These are phyloP conservation scores for Thalassiosira exigua DNA, from an alignment of 352 stramenopile genomes.

Conservation along the genomic window DNA sequence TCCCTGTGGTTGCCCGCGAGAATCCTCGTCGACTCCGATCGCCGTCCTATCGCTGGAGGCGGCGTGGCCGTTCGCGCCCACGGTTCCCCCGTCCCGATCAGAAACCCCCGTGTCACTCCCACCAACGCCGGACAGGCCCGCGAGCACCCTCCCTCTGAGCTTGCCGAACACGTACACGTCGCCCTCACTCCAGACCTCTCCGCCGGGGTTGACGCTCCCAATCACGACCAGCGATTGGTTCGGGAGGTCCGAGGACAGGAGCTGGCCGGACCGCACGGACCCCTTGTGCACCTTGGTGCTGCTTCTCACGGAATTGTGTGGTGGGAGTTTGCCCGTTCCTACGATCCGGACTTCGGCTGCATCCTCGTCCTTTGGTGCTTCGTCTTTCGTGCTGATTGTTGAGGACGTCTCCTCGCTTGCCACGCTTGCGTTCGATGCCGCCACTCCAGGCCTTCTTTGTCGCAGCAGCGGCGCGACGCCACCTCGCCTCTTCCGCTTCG, in stretches of 20 bases:
- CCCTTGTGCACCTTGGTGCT: slow-evolving; percentile 50
- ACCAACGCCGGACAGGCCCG: slow-evolving; percentile 25
- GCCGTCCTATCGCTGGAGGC: too few species aligned
- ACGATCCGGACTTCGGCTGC: slow-evolving; percentile 1
- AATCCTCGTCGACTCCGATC: too few species aligned
- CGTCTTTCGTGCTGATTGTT: too few species aligned
- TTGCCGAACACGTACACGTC: slow-evolving; percentile 61
- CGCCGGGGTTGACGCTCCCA: slow-evolving; percentile 49
- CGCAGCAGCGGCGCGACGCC: too few species aligned
- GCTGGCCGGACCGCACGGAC: slow-evolving; percentile 51
- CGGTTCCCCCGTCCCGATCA: too few species aligned
- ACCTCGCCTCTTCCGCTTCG: too few species aligned
- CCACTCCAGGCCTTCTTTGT: too few species aligned
- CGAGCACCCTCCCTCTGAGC: slow-evolving; percentile 43
- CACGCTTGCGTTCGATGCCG: too few species aligned
- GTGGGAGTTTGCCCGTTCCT: slow-evolving; percentile 10
- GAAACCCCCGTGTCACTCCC: neutral
- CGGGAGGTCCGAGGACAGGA: slow-evolving; percentile 33
- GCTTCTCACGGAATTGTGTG: neutral
- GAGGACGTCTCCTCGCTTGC: too few species aligned
- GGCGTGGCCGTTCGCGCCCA: too few species aligned
- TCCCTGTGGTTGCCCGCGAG: too few species aligned
- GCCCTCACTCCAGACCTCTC: slow-evolving; percentile 53
- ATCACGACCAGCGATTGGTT: slow-evolving; percentile 54
- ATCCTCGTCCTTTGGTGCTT: neutral